These are phyloP conservation scores for Phytophthora pistaciae DNA, from an alignment of 352 stramenopile genomes.

Conservation along the genomic window DNA sequence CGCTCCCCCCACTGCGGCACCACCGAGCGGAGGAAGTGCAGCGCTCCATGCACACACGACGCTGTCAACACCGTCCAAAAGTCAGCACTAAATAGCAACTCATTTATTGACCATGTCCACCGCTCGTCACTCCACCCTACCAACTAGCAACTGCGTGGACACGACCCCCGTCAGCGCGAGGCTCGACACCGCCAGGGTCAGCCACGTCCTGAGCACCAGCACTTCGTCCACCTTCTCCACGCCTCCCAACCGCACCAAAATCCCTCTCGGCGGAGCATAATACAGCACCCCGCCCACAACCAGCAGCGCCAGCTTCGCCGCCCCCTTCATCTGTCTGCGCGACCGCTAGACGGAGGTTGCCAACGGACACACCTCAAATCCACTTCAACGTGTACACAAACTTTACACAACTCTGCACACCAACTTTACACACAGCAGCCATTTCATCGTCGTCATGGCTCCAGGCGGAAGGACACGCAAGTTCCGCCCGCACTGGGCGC, in stretches of 20 bases:
- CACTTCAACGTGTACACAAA: neutral
- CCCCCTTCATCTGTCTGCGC: neutral
- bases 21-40: neutral
- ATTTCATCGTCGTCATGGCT: neutral
- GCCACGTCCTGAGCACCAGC: neutral
- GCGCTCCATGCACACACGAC: neutral
- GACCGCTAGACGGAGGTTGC: neutral
- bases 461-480: slow-evolving; percentile 1
- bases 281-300: neutral
- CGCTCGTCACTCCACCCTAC: neutral
- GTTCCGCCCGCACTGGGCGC: slow-evolving; percentile 27
- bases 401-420: neutral
- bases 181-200: neutral
- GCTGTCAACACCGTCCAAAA: neutral
- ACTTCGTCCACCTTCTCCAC: neutral
- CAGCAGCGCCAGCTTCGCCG: neutral
- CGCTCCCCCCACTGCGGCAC: neutral
- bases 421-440: slow-evolving; percentile 1
- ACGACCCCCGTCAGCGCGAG: neutral
- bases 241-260: neutral
- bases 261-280: neutral
- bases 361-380: too few species aligned
- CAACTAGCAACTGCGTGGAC: neutral
- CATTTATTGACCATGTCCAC: neutral
- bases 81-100: neutral